Base-by-base conservation (phyloP, 352 stramenopile species). In the Phytophthora macrochlamydospora region DNA sequence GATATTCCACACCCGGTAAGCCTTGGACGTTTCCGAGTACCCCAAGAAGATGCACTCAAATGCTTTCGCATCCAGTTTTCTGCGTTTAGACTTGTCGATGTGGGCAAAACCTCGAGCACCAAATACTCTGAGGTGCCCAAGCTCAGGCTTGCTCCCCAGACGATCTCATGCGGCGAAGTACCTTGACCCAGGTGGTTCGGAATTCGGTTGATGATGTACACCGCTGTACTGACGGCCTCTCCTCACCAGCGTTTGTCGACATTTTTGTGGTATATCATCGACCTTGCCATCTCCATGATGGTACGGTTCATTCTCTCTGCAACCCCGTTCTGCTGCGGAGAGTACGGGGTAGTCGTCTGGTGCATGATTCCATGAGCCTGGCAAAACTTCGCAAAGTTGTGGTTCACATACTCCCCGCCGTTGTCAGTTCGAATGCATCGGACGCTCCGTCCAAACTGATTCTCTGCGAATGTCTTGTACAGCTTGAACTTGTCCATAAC, bases 11-110 rank as follows among this genome's bases (percentile, higher is more conserved):
- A 54, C 59, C 8, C 56, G 45, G 49, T 78, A 78, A 9, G 18
- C 65, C 30, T 74, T 74, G 1, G 14, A 32, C 2, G 12, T 24
- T 2, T 65, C 56, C 9, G 28, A 28, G 51, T 78, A 75, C 7
- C 61, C 70, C 12, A 78, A 7, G 7, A 75, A 63, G 13, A 56
- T 35, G 43, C 70, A 75, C 8, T 71, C 49, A 48, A 63, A 73
- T 6, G 50, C 56, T 24, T 74, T 67, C 4, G 53, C 33, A 28
- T 72, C 54, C 2, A 67, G 28, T 45, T 75, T 78, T 13, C 14
- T 38, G 28, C 57, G 56, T 45, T 62, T 62, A 13, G 33, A 37
- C 7, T 60, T 44, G 32, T 33, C 12, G 51, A 69, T 54, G 44
- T 70, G 55, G 4, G 59, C 65, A 18, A 54, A 73, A 18, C 59